A percentile compares a stretch with the other conserved stretches of the same genome.
phyloP scores from a whole-genome alignment of 257 asterid species.

The Rhazya stricta region DNA sequence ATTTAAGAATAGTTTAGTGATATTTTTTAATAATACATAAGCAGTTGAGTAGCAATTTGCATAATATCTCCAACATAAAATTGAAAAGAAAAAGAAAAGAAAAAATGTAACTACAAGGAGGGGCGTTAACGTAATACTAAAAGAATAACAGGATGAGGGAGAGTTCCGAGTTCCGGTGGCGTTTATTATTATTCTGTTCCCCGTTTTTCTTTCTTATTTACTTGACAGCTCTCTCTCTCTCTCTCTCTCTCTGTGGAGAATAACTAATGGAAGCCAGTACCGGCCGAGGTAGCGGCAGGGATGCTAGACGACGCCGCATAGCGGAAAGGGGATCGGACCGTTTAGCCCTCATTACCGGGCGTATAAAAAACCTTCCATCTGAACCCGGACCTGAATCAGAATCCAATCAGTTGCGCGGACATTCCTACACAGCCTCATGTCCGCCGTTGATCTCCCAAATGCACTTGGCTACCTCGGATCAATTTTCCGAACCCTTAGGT shows the following conservation, averaged over 20 bases:
- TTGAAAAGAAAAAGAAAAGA: too few species aligned
- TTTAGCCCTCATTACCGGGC: constrained; percentile 82
- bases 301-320: constrained; percentile 84
- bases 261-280: background rate
- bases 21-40: too few species aligned
- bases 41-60: too few species aligned
- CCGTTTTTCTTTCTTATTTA: background rate
- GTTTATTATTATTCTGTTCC: background rate
- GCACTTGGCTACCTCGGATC: constrained; percentile 14
- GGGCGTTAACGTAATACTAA: too few species aligned
- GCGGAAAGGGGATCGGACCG: constrained; percentile 74
- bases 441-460: constrained; percentile 24
- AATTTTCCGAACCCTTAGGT: constrained; percentile 36
- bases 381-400: constrained; percentile 17
- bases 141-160: too few species aligned
- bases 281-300: constrained; percentile 34
- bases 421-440: constrained; percentile 29
- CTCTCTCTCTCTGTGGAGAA: background rate
- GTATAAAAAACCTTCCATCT: constrained; percentile 52
- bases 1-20: too few species aligned
- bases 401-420: constrained; percentile 20
- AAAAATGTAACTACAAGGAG: too few species aligned
- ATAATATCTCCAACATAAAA: too few species aligned
- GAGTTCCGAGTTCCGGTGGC: too few species aligned
- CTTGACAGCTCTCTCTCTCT: background rate